phyloP scores from a whole-genome alignment of 2,329 filamentous ascomycete genomes.

The Xylariaceae sp. region DNA sequence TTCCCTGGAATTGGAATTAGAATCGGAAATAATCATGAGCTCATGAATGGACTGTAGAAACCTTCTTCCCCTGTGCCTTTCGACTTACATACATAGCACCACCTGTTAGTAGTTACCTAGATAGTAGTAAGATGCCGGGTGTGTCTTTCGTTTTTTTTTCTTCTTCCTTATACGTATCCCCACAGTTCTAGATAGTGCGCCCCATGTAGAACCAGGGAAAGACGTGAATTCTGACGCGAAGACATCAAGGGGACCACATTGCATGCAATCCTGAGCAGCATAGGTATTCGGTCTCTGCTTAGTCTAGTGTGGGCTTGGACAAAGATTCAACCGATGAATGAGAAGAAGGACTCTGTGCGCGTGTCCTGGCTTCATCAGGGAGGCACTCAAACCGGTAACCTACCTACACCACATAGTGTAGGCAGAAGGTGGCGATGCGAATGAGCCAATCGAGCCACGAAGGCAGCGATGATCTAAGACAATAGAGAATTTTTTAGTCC shows the following conservation, averaged over 20 bases:
- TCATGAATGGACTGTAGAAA: constrained; percentile 1
- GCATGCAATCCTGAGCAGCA: no score
- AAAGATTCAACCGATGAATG: not conserved
- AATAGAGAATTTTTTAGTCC: constrained; percentile 5
- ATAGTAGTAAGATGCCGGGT: not conserved
- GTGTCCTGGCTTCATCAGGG: not conserved
- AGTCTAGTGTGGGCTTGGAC: not conserved
- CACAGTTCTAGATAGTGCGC: not conserved
- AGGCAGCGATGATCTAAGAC: constrained; percentile 6
- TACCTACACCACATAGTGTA: not conserved
- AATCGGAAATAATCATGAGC: not conserved
- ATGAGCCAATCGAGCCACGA: constrained; percentile 2
- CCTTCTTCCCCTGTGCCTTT: constrained; percentile 1
- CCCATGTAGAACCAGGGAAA: not conserved
- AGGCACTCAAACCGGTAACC: no score
- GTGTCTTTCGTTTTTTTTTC: not conserved
- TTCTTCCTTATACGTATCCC: not conserved
- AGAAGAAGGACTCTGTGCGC: not conserved
- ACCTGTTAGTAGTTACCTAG: not conserved
- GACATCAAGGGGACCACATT: constrained; percentile 7
- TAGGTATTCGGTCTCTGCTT: no score
- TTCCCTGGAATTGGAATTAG: not conserved
- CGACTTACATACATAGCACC: not conserved
- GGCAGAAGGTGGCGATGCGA: not conserved
- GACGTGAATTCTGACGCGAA: no score